Evolutionary conservation across 345 rosid genomes (phyloP), one percentile per base, ranked within the genome.

Genomic region (Boechera stricta): DNA sequence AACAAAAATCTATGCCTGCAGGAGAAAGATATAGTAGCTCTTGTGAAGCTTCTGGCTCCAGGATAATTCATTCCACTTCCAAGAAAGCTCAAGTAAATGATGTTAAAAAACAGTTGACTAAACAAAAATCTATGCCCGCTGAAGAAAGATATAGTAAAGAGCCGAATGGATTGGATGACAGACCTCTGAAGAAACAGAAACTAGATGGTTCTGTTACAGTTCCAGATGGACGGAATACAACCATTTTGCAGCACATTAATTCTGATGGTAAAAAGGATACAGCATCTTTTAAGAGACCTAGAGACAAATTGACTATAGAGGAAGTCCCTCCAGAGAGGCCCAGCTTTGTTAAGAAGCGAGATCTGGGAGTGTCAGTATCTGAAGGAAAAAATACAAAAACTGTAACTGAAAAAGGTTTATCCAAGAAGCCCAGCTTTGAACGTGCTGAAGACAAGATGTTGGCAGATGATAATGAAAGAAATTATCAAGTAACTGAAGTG

Each of bases 161-260:
- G 61, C 62, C 24, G 9, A 60, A 69, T 71, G 84, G 77, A 68
- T 72, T 74, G 69, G 83, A 76, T 69, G 44, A 41, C 28, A 83
- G 89, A 82, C 85, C 87, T 51, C 72, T 11, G 55, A 89, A 91
- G 85, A 86, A 78, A 79, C 82, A 67, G 42, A 90, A 85, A 81
- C 72, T 84, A 69, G 86, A 83, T 67, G 61, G 74, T 67, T 55
- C 71, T 65, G 66, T 49, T 59, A 76, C 64, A 66, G 75, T 64
- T 44, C 44, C 31, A 29, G 76, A 68, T 72, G 82, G 77, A 6
- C 69, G 77, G 47, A 67, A 44, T 56, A 84, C 76, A 79, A 82
- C 74, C 64, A 64, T 10, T 48, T 32, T 16, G 64, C 82, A 64
- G 52, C 82, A 67, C 3, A 31, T 7, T 7, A 67, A 64, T n/a